Conservation (phyloP, 176 grass and related monocot species). For the Oryza brachyantha region DNA sequence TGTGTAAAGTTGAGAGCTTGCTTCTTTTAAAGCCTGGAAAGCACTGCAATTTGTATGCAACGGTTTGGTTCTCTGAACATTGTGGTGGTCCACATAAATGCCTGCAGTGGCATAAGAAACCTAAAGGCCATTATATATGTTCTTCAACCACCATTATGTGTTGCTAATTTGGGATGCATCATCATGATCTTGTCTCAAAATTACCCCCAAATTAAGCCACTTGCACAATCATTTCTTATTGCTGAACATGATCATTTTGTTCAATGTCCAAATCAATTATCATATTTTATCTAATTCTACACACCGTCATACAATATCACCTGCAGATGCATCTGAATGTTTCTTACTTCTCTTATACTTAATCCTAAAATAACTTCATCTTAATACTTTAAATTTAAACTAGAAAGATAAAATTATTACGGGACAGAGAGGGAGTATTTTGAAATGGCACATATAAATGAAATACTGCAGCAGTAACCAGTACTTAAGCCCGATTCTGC, state of each 20-base stretch:
- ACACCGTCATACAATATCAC: constrained; percentile 14
- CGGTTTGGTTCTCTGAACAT: constrained; percentile 25
- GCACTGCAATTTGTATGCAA: constrained; percentile 39
- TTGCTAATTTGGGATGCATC: constrained; percentile 36
- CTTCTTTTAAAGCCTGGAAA: constrained; percentile 66
- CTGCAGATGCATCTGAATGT: neutral
- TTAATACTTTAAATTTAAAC: too few species aligned
- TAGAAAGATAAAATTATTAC: too few species aligned
- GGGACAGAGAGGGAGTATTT: too few species aligned
- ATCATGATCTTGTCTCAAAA: constrained; percentile 43
- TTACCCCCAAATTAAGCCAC: constrained; percentile 4
- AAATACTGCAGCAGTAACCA: neutral
- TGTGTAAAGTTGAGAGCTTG: constrained; percentile 44
- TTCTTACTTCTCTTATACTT: neutral
- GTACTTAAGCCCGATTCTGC: neutral
- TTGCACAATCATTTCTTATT: neutral
- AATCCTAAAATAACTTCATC: too few species aligned
- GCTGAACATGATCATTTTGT: neutral
- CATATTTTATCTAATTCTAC: neutral
- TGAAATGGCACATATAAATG: neutral
- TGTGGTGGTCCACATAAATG: constrained; percentile 31
- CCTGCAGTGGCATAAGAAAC: constrained; percentile 31
- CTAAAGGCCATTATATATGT: constrained; percentile 28
- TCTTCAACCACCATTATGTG: constrained; percentile 39
- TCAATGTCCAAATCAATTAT: neutral